phyloP scores from a whole-genome alignment of 805 yeast species.

The Metschnikowia shivogae region DNA sequence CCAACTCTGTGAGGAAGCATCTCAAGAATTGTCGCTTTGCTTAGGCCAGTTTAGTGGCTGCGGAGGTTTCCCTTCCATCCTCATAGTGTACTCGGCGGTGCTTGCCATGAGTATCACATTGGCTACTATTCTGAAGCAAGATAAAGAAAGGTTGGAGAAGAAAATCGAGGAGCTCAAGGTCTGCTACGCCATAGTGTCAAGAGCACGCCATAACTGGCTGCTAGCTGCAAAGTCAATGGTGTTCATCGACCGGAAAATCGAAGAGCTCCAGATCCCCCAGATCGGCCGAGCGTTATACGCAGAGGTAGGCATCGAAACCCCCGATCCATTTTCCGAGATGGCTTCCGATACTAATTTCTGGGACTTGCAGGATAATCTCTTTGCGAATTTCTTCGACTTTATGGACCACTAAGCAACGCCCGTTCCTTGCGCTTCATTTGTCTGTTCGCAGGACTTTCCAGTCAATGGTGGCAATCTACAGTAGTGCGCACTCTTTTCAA shows the following conservation, averaged over 20 bases:
- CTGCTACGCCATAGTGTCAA: constrained; percentile 11
- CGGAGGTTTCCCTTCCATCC: constrained; percentile 10
- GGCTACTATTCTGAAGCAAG: constrained; percentile 6
- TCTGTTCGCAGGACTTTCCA: background rate
- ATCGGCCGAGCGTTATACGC: constrained; percentile 10
- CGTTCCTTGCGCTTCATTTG: background rate
- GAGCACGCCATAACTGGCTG: constrained; percentile 15
- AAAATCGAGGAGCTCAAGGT: constrained; percentile 10
- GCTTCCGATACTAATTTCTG: constrained; percentile 7
- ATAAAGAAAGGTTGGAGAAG: background rate
- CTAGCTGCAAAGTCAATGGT: constrained; percentile 16
- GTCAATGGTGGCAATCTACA: background rate
- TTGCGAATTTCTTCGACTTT: constrained; percentile 16
- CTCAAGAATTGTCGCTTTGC: constrained; percentile 13
- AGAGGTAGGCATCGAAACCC: constrained; percentile 1
- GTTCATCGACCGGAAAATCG: constrained; percentile 12
- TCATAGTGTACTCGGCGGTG: constrained; percentile 15
- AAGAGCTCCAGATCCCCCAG: constrained; percentile 6
- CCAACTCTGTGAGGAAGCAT: constrained; percentile 12
- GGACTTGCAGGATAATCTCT: constrained; percentile 14
- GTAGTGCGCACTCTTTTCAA: background rate
- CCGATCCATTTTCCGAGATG: constrained; percentile 7
- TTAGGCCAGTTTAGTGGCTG: constrained; percentile 12
- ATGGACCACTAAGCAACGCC: constrained; percentile 1
- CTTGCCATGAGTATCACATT: constrained; percentile 14